These are phyloP conservation scores for Epicoccum sorghinum DNA, from an alignment of 2,329 filamentous ascomycete species.

Conservation along the genomic window DNA sequence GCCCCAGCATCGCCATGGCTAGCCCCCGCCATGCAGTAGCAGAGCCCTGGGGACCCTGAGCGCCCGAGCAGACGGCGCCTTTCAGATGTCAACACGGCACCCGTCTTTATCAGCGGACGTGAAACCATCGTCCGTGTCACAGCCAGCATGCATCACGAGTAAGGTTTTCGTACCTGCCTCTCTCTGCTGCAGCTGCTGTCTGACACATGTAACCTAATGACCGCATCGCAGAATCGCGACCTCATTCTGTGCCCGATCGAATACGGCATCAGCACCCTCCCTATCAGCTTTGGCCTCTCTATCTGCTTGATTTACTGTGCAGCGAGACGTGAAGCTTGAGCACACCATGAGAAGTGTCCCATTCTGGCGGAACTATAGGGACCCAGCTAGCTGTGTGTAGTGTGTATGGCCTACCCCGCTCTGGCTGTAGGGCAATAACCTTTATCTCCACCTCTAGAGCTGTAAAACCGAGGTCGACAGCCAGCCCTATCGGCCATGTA, in stretches of 20 bases:
- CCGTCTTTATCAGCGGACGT: constrained; percentile 1
- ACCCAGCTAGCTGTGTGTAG: no score
- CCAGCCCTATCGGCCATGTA: constrained; percentile 3
- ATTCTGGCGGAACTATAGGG: no score
- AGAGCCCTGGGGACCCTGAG: constrained; percentile 3
- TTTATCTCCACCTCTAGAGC: constrained; percentile 7
- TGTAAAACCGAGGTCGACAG: constrained; percentile 13
- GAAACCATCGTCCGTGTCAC: neutral
- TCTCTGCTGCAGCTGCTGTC: neutral
- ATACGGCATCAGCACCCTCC: no score
- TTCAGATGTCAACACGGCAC: neutral
- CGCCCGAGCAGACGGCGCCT: neutral
- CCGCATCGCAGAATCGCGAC: neutral
- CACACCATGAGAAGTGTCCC: no score
- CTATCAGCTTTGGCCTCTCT: no score
- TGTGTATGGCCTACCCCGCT: constrained; percentile 10
- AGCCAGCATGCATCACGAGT: neutral
- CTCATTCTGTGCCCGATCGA: neutral
- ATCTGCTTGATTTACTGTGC: no score
- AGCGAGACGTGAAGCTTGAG: no score
- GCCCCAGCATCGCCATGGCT: neutral
- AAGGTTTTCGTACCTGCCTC: neutral
- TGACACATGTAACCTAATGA: neutral
- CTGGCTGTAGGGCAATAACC: neutral
- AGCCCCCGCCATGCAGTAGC: constrained; percentile 9